These are phyloP conservation scores for Vaccinium darrowii DNA, from an alignment of 148 eudicot species.

Conservation along the genomic window DNA sequence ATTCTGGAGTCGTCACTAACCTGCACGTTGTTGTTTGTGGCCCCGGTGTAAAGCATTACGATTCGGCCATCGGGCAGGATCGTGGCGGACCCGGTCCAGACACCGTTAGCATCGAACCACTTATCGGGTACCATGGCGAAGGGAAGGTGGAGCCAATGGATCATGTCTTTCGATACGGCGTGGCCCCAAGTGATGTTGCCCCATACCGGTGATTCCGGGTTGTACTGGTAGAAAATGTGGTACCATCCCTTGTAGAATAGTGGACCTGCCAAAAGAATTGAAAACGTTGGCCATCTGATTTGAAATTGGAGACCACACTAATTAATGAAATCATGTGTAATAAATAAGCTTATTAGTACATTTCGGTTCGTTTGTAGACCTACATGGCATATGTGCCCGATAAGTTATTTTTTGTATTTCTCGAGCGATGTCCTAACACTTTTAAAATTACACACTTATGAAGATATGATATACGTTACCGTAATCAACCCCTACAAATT, in stretches of 20 bases:
- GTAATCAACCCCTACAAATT: too few relatives aligned
- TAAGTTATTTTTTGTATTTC: too few relatives aligned
- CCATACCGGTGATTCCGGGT: conserved; percentile 85
- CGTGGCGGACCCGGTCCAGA: conserved; percentile 95
- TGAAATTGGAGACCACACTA: background rate
- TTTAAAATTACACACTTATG: too few relatives aligned
- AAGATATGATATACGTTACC: too few relatives aligned
- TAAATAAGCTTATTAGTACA: too few relatives aligned
- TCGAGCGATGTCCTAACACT: too few relatives aligned
- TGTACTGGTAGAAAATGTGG: conserved; percentile 91
- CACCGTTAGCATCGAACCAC: conserved; percentile 78
- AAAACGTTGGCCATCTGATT: background rate
- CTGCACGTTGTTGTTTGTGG: conserved; percentile 33
- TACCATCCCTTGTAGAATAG: conserved; percentile 77
- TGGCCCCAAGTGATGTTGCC: conserved; percentile 98
- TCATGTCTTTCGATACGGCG: conserved; percentile 74
- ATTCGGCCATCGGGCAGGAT: conserved; percentile 70
- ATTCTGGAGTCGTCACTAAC: background rate
- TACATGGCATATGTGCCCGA: too few relatives aligned
- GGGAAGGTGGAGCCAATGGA: conserved; percentile 82
- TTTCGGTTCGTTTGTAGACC: too few relatives aligned
- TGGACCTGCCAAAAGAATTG: conserved; percentile 49
- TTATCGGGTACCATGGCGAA: conserved; percentile 70
- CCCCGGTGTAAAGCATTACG: conserved; percentile 82
- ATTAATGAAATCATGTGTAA: too few relatives aligned